Evolutionary conservation across 208 protist species (phyloP), one percentile per base, ranked within the genome.

Genomic region (Trypanosoma rangeli): DNA sequence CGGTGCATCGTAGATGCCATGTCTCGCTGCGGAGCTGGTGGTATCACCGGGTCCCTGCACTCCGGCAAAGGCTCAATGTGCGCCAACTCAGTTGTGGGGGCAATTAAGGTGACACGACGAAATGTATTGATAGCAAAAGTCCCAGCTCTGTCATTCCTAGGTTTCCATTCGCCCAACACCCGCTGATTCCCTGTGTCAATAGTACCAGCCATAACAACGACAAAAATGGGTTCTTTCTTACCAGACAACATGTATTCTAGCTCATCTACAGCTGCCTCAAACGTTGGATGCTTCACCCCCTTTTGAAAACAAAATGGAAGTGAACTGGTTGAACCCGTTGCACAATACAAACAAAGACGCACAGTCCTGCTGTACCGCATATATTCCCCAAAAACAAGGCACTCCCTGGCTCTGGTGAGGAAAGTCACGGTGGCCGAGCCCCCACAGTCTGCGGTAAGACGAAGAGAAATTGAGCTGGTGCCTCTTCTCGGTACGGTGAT

Each of bases 51-150:
- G 63, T 96, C 84, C 0, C 78, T 74, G 73, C 82, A 92, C 59
- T 88, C 73, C 13, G 91, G 91, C 48, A 96, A 76, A 44, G 91
- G 91, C 70, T 94, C 88, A 37, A 96, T 74, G n/a, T 86, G 65
- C 56, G 74, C 70, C 56, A 77, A 59, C 3, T 87, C 80, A 20
- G 88, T 92, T 20, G 81, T 71, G 13, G 80, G 73, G 26, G 89
- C 60, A 37, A 76, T 72, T 37, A 94, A 80, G 9, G 66, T 56
- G 15, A 80, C 54, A 46, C 74, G 68, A 20, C 80, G 76, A 1
- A 76, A 75, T 13, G 79, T 83, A 76, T 87, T 89, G 26, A 80
- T 64, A 26, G 74, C 71, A 74, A 94, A 87, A 29, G 79, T 73
- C 5, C 82, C 88, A 16, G 74, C 64, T 63, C 85, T 81, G 31